Evolutionary conservation across 257 asterid genomes (phyloP), one percentile per base, ranked within the genome.

Genomic region (Echium plantagineum): DNA sequence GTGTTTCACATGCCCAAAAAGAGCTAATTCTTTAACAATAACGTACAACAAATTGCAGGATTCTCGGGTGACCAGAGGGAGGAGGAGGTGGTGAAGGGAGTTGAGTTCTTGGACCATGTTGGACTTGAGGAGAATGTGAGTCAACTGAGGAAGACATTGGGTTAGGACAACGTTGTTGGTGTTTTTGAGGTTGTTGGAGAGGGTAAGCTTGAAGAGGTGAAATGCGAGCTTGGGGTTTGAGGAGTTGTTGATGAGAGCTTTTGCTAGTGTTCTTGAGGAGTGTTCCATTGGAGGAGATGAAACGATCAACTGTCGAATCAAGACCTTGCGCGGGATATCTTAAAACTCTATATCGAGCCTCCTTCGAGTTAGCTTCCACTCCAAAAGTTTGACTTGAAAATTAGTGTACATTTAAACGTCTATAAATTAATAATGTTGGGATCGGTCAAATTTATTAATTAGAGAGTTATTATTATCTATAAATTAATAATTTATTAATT

Each of bases 151-250:
- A 59, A 83, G 60, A 1, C 81, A 51, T 49, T 58, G 81, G 58
- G 69, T 52, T 52, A 69, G 66, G 56, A 68, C 66, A 55, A 22
- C 47, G 57, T 61, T 46, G 21, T 66, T 49, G 26, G 56, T 46
- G 21, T 64, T 16, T 47, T 46, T 38, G 22, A 24, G 24, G 52
- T 63, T 68, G 57, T 52, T 32, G 38, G 57, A 62, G 57, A 42
- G 49, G 49, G 5, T 15, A 12, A 12, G 49, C 58, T 78, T 85
- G 72, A 87, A 85, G 77, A 91, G 85, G 46, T 74, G 82, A 90
- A 94, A 85, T 72, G 96, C 95, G 28, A 88, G 69, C 28, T 68
- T 72, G 42, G 94, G 90, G 42, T 83, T 76, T 71, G 64, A 66
- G 58, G 82, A 71, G 69, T 83, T 85, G 58, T 64, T 82, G 38